Evolutionary conservation across 805 yeast genomes (phyloP).

Genomic region (Yarrowia alimentaria): DNA sequence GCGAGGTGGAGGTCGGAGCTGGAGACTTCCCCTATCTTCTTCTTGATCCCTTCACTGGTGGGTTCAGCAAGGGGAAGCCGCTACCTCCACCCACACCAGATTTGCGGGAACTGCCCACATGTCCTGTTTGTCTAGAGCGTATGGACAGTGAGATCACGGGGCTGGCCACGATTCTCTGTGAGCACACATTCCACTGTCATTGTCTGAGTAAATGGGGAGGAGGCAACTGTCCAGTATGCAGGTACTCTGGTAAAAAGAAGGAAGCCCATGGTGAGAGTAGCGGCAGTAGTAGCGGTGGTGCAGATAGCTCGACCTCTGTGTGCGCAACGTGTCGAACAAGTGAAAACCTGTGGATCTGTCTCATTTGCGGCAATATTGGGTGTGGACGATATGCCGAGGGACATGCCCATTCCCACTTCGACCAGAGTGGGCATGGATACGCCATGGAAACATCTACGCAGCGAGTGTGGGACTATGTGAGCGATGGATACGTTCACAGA

Average conservation of each 20-base stretch:
- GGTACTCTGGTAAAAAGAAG: slow-evolving; percentile 54
- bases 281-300: not conserved
- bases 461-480: slow-evolving; percentile 93
- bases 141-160: slow-evolving; percentile 83
- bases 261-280: no score
- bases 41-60: slow-evolving; percentile 59
- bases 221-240: slow-evolving; percentile 86
- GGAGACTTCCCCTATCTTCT: slow-evolving; percentile 62
- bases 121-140: slow-evolving; percentile 89
- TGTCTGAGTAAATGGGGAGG: slow-evolving; percentile 88
- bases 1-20: not conserved
- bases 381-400: slow-evolving; percentile 84
- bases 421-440: slow-evolving; percentile 77
- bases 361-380: slow-evolving; percentile 88
- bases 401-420: slow-evolving; percentile 82
- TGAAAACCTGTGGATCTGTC: slow-evolving; percentile 80
- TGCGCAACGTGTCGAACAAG: slow-evolving; percentile 60
- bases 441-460: slow-evolving; percentile 84
- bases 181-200: slow-evolving; percentile 88
- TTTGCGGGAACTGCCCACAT: slow-evolving; percentile 72
- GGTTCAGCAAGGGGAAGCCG: slow-evolving; percentile 28
- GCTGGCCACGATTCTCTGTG: slow-evolving; percentile 81
- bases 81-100: slow-evolving; percentile 35
- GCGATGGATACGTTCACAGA: slow-evolving; percentile 86
- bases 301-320: not conserved